Conservation (phyloP, 2,329 filamentous ascomycete species). For the Aotearoamyces nothofagi region DNA sequence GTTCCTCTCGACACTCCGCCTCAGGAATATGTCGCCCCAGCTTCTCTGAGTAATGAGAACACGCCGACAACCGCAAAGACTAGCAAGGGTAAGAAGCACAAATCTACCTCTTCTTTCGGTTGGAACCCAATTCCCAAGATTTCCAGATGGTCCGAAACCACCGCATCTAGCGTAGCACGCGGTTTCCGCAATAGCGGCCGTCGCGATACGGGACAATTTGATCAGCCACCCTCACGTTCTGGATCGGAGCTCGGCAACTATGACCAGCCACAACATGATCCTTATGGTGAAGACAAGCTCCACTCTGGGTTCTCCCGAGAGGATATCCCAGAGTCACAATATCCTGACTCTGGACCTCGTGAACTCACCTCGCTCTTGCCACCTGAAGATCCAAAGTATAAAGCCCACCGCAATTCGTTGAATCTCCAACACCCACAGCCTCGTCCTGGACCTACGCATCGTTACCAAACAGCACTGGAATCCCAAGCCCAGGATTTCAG, state of each 20-base stretch:
- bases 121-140: slow-evolving; percentile 84
- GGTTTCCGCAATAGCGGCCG: slow-evolving; percentile 55
- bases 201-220: slow-evolving; percentile 35
- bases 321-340: slow-evolving; percentile 18
- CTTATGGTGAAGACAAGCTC: slow-evolving; percentile 45
- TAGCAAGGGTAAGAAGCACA: slow-evolving; percentile 75
- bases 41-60: slow-evolving; percentile 56
- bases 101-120: slow-evolving; percentile 64
- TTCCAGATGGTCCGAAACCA: slow-evolving; percentile 95
- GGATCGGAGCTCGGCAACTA: slow-evolving; percentile 59
- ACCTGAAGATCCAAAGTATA: slow-evolving; percentile 60
- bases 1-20: slow-evolving; percentile 44
- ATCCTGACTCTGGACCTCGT: slow-evolving; percentile 11
- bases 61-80: slow-evolving; percentile 50
- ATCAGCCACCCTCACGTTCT: slow-evolving; percentile 49
- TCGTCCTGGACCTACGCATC: slow-evolving; percentile 55
- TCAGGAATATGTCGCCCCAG: slow-evolving; percentile 24
- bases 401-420: slow-evolving; percentile 65
- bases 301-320: slow-evolving; percentile 40
- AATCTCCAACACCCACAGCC: slow-evolving; percentile 72
- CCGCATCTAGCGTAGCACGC: slow-evolving; percentile 70
- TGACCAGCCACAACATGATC: slow-evolving; percentile 31
- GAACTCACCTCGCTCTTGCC: slow-evolving; percentile 15
- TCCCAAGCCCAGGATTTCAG: slow-evolving; percentile 56
- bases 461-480: slow-evolving; percentile 61